Evolutionary conservation across 164 flowering plant genomes (phyloP).

Genomic region (Protea cynaroides): DNA sequence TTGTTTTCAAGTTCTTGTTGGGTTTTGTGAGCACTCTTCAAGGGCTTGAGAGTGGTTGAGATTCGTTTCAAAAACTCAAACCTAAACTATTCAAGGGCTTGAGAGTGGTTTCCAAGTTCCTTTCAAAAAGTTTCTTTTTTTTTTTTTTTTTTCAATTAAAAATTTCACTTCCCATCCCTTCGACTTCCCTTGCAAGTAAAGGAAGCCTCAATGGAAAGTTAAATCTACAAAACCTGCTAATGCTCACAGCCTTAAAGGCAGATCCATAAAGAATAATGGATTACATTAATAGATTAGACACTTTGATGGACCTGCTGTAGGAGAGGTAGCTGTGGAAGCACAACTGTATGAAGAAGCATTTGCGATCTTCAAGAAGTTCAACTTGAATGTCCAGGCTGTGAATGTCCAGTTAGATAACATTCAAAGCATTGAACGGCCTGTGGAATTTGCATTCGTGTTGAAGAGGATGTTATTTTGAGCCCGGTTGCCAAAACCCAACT

Average conservation of each 20-base stretch:
- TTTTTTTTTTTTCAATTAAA: no score
- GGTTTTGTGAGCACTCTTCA: no score
- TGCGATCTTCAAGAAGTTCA: constrained; percentile 97
- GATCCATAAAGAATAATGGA: constrained; percentile 98
- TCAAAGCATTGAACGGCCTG: constrained; percentile 85
- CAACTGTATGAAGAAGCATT: constrained; percentile 92
- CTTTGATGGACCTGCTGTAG: constrained; percentile 99
- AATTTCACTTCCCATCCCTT: no score
- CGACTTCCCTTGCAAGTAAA: no score
- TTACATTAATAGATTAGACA: constrained; percentile 87
- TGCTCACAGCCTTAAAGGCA: constrained; percentile 94
- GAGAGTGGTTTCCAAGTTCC: no score
- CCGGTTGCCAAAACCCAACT: constrained; percentile 99
- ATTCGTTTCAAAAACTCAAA: no score
- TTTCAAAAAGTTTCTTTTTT: no score
- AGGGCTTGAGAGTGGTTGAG: no score
- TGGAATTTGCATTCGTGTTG: constrained; percentile 99
- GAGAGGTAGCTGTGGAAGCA: constrained; percentile 98
- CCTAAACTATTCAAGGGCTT: no score
- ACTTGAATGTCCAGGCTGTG: constrained; percentile 96
- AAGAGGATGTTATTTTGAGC: constrained; percentile 99
- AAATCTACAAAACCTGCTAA: constrained; percentile 89
- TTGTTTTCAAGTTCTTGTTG: no score
- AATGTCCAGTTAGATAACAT: constrained; percentile 90
- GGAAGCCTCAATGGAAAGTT: constrained; percentile 97